Base-by-base conservation (phyloP, 768 basidiomycete genomes). In the Pisolithus marmoratus region DNA sequence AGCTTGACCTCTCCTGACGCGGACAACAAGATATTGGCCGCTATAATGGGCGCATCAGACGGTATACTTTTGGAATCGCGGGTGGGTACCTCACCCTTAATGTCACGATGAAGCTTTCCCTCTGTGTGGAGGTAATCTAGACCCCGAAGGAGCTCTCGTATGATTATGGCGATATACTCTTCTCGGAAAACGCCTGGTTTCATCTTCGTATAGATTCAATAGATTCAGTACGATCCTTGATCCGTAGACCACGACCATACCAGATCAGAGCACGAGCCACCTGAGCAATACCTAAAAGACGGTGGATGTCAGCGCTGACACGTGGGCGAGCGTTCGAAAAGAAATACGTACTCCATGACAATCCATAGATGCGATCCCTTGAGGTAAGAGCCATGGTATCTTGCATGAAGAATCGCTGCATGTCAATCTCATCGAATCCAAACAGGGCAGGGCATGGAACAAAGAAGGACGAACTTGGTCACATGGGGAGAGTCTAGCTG, bases 311-410 rank as follows among this genome's bases (percentile, higher is more conserved):
- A 7, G 8, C 17, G 50, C 67, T 41, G 60, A 54, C 41, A 44
- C 47, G 46, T 11, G 31, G n/a, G 40, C 40, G 36, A 43, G 0
- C 38, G 22, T 37, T 45, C 20, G 38, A 50, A 58, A 40, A n/a
- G 27, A 22, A 54, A 14, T 17, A 74, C 84, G 52, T 61, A 93
- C 90, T 93, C 90, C 94, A 97, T 97, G 61, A 97, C 90, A 65
- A 98, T 99, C 96, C 96, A 99, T 23, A 99, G 77, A 67, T 94
- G 85, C 5, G 94, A 91, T 15, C 94, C 94, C 67, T 97, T 95
- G 63, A 99, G 77, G 73, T 75, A 99, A 31, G 90, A 94, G 38
- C 96, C 96, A 75, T 98, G 91, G 67, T 98, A 97, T 76, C 93
- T 83, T 64, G 58, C 51, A 47, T 58, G 40, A 59, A 58, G 48